Evolutionary conservation across 257 asterid genomes (phyloP).

Genomic region (Gentiana straminea): DNA sequence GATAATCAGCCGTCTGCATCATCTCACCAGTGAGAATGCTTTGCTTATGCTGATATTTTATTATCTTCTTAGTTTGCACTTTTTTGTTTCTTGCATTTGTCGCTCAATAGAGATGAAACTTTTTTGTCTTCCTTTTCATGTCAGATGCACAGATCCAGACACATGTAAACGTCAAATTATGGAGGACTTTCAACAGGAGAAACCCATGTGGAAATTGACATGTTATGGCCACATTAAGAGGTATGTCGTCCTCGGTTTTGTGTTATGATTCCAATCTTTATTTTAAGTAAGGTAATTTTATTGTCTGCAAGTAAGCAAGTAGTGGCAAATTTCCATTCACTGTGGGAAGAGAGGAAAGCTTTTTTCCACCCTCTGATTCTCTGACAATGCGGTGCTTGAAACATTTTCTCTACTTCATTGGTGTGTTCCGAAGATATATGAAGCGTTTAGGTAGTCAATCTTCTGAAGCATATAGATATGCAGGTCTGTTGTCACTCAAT

Average conservation of each 20-base stretch:
- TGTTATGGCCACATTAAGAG: constrained; percentile 69
- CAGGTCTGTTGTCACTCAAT: no score
- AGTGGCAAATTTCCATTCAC: no score
- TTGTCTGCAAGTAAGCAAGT: no score
- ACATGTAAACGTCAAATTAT: constrained; percentile 54
- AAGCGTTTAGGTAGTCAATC: no score
- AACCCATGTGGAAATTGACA: constrained; percentile 76
- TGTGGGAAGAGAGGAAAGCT: no score
- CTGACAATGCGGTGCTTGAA: no score
- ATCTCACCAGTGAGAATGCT: constrained; percentile 50
- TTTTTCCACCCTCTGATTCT: no score
- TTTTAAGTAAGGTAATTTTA: no score
- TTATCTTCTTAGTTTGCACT: not conserved
- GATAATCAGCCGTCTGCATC: constrained; percentile 46
- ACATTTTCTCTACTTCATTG: no score
- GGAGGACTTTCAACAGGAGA: constrained; percentile 71
- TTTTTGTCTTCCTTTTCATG: constrained; percentile 19
- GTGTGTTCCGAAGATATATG: no score
- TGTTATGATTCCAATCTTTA: no score
- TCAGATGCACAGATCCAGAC: constrained; percentile 82
- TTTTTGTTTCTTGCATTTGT: constrained; percentile 10
- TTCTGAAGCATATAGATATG: no score
- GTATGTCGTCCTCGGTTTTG: constrained; percentile 33
- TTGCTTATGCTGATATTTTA: not conserved
- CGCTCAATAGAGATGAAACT: constrained; percentile 8